Conservation (phyloP, 805 yeast species). For the Ascoidea rubescens region DNA sequence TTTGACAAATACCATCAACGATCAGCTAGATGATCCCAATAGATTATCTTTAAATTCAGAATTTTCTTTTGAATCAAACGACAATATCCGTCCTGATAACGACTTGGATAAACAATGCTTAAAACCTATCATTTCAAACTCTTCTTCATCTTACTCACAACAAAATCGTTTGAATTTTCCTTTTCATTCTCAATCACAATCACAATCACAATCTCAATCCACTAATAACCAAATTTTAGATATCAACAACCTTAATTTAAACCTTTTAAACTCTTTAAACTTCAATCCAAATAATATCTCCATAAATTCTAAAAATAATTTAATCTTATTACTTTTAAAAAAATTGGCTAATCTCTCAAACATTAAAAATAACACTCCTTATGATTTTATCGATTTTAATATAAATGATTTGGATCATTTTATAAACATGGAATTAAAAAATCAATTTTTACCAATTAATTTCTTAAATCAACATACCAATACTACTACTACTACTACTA, state of each 20-base stretch:
- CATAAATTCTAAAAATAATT: neutral
- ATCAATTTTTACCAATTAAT: neutral
- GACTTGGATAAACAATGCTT: neutral
- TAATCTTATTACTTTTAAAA: no score
- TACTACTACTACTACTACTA: neutral
- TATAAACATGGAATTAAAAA: neutral
- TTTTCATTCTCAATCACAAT: neutral
- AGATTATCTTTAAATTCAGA: no score
- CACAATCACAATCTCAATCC: neutral
- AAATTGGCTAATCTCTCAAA: neutral
- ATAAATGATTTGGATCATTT: neutral
- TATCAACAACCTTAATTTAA: no score
- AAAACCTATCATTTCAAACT: neutral
- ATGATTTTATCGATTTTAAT: no score
- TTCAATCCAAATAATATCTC: neutral
- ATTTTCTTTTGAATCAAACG: neutral
- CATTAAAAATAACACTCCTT: neutral
- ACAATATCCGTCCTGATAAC: neutral
- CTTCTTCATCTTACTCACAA: neutral
- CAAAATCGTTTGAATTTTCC: no score
- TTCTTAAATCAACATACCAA: neutral
- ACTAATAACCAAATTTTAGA: no score
- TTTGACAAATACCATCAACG: no score
- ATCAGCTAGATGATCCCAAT: no score
- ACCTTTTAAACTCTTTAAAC: no score